Evolutionary conservation across 768 basidiomycete genomes (phyloP).

Genomic region (Lyophyllum decastes): DNA sequence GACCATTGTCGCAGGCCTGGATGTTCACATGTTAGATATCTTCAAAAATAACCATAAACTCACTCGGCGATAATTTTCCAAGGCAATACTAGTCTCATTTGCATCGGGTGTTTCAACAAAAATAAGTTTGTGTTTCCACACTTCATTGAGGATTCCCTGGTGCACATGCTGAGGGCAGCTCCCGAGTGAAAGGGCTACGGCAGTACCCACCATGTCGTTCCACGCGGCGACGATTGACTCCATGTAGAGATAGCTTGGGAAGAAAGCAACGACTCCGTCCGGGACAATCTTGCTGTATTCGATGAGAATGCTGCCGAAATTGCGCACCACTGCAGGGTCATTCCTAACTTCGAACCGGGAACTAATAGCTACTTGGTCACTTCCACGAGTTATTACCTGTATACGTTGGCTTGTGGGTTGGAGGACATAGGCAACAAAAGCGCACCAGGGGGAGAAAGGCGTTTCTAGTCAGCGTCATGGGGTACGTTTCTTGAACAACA

Average conservation of each 20-base stretch:
- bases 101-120: slow-evolving; percentile 99
- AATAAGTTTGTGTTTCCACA: slow-evolving; percentile 99
- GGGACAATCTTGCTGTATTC: slow-evolving; percentile 98
- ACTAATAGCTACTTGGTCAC: slow-evolving; percentile 97
- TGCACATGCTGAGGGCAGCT: neutral
- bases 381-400: slow-evolving; percentile 95
- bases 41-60: slow-evolving; percentile 13
- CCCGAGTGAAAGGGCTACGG: neutral
- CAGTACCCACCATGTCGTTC: slow-evolving; percentile 93
- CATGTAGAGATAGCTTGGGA: slow-evolving; percentile 99
- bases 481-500: slow-evolving; percentile 94
- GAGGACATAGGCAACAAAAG: slow-evolving; percentile 3
- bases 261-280: slow-evolving; percentile 98
- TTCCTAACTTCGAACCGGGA: slow-evolving; percentile 99
- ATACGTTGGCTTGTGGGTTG: neutral
- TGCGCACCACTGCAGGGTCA: slow-evolving; percentile 97
- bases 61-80: slow-evolving; percentile 96
- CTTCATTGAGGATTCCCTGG: slow-evolving; percentile 97
- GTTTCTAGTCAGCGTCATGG: slow-evolving; percentile 96
- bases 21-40: slow-evolving; percentile 7
- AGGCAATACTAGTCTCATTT: slow-evolving; percentile 95
- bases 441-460: slow-evolving; percentile 92
- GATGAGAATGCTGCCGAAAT: slow-evolving; percentile 96
- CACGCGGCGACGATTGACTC: slow-evolving; percentile 99
- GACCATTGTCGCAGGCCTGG: slow-evolving; percentile 97